Evolutionary conservation across 2,329 filamentous ascomycete species (phyloP).

Genomic region (Fusarium nodosum): DNA sequence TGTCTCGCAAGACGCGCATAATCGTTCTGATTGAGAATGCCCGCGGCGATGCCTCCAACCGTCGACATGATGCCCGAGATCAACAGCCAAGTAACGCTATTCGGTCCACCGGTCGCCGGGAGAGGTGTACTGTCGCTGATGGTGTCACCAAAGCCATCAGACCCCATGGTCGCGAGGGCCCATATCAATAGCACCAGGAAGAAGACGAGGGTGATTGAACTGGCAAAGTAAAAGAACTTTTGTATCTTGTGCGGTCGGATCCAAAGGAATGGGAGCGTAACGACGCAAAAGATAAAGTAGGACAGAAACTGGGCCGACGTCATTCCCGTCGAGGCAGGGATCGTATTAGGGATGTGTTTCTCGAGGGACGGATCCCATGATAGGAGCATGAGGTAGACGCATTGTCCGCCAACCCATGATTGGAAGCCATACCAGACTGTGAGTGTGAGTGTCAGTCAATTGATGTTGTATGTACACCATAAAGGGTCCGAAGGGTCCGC

Average conservation of each 20-base stretch:
- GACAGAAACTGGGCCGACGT: conserved; percentile 60
- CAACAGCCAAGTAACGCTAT: conserved; percentile 56
- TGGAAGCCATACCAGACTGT: conserved; percentile 58
- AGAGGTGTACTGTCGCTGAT: conserved; percentile 45
- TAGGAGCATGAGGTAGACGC: conserved; percentile 61
- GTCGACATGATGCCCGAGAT: conserved; percentile 56
- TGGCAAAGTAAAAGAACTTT: conserved; percentile 58
- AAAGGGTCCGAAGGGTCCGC: background rate
- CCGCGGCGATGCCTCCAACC: conserved; percentile 56
- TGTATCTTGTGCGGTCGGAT: conserved; percentile 61
- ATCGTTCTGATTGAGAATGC: conserved; percentile 58
- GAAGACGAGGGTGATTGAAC: conserved; percentile 57
- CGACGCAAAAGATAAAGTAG: conserved; percentile 61
- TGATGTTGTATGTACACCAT: background rate
- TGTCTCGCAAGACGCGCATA: conserved; percentile 54
- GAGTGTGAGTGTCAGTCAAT: background rate
- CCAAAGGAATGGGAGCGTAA: conserved; percentile 60
- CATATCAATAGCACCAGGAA: conserved; percentile 60
- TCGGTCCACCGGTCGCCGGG: conserved; percentile 49
- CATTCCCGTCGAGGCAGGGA: conserved; percentile 58
- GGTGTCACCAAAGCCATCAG: conserved; percentile 56
- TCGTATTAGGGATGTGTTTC: conserved; percentile 58
- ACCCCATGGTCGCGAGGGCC: conserved; percentile 60
- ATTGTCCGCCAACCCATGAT: conserved; percentile 62
- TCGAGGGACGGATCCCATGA: conserved; percentile 61